Base-by-base conservation (phyloP, 2,329 filamentous ascomycete genomes). In the Cercospora brassicicola region DNA sequence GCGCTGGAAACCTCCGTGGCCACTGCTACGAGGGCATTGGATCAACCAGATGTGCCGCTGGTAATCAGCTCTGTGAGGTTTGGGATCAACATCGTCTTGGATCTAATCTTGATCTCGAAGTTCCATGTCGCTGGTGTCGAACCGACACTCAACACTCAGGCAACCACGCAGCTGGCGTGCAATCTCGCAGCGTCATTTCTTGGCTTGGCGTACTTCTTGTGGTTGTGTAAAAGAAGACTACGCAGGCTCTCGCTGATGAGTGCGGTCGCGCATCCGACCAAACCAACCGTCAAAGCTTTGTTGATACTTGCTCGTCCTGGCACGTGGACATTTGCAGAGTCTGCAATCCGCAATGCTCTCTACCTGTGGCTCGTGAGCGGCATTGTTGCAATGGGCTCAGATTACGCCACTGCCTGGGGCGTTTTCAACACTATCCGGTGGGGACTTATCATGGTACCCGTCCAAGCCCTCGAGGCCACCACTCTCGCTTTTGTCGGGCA, bases 371-470 rank as follows among this genome's bases (percentile, higher is more conserved):
- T 92, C 0, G 84, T 92, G 0, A 84, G 81, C 62, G 87, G 84
- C 4, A 90, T 93, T 18, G 84, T 92, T 0, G 79, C 84, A 0
- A 81, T 92, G 67, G 89, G 89, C 0, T 78, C 81, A 0, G 84
- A 87, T 6, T 92, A 92, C 76, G 87, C 89, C 0, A 92, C 89
- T 0, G 89, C 90, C 0, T 93, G 89, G 90, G 88, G 89, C 1
- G 82, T 92, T 9, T 93, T 93, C 80, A 90, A 86, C 65, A 92
- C 89, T 0, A 92, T 92, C 51, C 84, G 89, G 13, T 92, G 90
- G 90, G 90, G 90, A 0, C 80, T 92, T 0, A 81, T 92, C 31
- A 93, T 92, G 90, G 89, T 92, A 0, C 90, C 90, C 0, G 88
- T 92, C 0, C 85, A 88, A 68, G 84, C 89, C 0, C 80, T 92